Conservation (phyloP, 495 filamentous ascomycete genomes). For the Neurospora sp. region DNA sequence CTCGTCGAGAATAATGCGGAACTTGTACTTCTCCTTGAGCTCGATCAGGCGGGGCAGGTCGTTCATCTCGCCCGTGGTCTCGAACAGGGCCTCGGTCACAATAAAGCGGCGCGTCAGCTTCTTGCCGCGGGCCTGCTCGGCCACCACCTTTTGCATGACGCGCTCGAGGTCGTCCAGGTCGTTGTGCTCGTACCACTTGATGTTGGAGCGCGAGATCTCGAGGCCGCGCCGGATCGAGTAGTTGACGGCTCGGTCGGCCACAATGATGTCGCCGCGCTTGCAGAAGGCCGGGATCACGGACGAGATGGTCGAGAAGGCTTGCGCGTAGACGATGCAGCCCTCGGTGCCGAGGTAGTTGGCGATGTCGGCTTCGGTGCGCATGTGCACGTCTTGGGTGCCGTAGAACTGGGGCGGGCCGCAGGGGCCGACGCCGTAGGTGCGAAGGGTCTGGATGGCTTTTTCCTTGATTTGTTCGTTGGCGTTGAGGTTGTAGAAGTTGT, state of each 20-base stretch:
- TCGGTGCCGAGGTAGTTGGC: constrained; percentile 76
- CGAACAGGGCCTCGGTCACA: constrained; percentile 90
- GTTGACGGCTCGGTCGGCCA: constrained; percentile 91
- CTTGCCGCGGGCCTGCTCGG: constrained; percentile 74
- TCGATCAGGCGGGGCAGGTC: constrained; percentile 83
- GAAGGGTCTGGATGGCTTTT: constrained; percentile 84
- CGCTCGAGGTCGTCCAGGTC: constrained; percentile 88
- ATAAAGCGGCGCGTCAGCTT: constrained; percentile 89
- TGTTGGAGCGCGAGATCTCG: constrained; percentile 81
- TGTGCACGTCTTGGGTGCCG: constrained; percentile 96
- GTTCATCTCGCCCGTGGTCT: constrained; percentile 76
- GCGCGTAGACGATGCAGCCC: constrained; percentile 86
- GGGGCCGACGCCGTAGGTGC: constrained; percentile 90
- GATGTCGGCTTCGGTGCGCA: constrained; percentile 92
- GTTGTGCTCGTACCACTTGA: constrained; percentile 92
- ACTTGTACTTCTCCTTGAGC: constrained; percentile 89
- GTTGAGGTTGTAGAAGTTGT: constrained; percentile 96
- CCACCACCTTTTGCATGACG: constrained; percentile 72
- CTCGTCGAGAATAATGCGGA: constrained; percentile 93
- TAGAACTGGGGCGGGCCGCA: constrained; percentile 97
- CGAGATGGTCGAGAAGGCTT: constrained; percentile 89
- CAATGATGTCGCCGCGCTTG: constrained; percentile 95
- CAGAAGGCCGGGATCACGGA: constrained; percentile 92
- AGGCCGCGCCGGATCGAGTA: constrained; percentile 90
- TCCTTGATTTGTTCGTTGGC: constrained; percentile 86